phyloP scores from a whole-genome alignment of 106 monocot genomes.

The Gastrodia elata region DNA sequence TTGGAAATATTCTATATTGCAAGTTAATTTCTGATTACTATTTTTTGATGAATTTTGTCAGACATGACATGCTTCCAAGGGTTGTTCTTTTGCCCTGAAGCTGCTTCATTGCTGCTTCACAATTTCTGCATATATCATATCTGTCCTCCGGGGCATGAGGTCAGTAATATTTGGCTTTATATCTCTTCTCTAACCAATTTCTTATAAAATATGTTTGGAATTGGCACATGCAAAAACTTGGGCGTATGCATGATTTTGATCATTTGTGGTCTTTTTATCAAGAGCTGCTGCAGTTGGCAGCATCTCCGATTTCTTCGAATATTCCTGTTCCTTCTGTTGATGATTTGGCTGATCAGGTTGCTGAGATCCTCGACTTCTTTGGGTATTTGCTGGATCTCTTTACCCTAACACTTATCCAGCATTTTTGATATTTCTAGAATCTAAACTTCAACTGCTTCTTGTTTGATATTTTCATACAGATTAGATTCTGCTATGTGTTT shows the following conservation, averaged over 20 bases:
- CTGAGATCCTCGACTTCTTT: constrained; percentile 86
- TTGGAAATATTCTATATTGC: background rate
- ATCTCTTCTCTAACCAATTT: background rate
- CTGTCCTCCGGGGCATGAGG: constrained; percentile 82
- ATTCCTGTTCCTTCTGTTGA: constrained; percentile 61
- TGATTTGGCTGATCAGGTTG: constrained; percentile 82
- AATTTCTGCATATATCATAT: constrained; percentile 91
- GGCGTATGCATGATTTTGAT: constrained; percentile 3
- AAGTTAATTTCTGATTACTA: background rate
- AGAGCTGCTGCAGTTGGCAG: constrained; percentile 87
- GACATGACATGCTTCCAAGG: constrained; percentile 89
- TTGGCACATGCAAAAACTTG: background rate
- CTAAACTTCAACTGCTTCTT: background rate
- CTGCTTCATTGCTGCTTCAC: constrained; percentile 67
- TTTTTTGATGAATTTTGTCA: constrained; percentile 8
- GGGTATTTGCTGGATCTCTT: constrained; percentile 34
- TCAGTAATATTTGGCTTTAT: constrained; percentile 28
- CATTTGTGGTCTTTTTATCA: constrained; percentile 29
- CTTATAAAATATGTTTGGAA: background rate
- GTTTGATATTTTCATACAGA: too few relatives aligned
- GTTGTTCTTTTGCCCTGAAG: constrained; percentile 72
- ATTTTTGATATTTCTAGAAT: background rate
- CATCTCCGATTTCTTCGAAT: constrained; percentile 73
- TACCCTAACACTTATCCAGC: background rate
- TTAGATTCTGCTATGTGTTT: constrained; percentile 69